Evolutionary conservation across 331 rosid genomes (phyloP).

Genomic region (Acacia concinna): DNA sequence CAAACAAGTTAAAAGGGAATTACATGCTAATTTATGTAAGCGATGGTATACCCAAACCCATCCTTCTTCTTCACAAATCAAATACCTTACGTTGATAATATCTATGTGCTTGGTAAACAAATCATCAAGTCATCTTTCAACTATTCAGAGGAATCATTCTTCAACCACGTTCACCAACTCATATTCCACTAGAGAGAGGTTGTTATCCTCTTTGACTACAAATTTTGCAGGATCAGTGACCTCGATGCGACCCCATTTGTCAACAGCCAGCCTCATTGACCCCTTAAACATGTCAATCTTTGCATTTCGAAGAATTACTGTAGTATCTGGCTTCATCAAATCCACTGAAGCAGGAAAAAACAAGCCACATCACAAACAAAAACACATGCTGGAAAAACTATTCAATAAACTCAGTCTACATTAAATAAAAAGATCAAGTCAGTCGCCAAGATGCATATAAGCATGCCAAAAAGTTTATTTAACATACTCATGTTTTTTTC

Average conservation of each 20-base stretch:
- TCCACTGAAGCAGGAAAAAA: slow-evolving; percentile 34
- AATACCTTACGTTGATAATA: slow-evolving; percentile 1
- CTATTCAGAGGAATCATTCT: slow-evolving; percentile 30
- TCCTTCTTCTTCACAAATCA: slow-evolving; percentile 29
- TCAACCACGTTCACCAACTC: slow-evolving; percentile 45
- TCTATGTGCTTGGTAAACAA: slow-evolving; percentile 10
- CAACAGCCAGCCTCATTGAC: slow-evolving; percentile 51
- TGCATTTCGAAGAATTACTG: slow-evolving; percentile 46
- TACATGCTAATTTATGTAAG: slow-evolving; percentile 20
- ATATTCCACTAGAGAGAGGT: slow-evolving; percentile 44
- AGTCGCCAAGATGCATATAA: neutral
- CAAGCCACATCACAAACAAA: neutral
- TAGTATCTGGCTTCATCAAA: slow-evolving; percentile 35
- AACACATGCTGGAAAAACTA: neutral
- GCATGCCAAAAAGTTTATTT: neutral
- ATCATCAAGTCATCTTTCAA: slow-evolving; percentile 22
- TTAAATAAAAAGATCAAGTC: neutral
- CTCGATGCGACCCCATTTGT: slow-evolving; percentile 51
- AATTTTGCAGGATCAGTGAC: slow-evolving; percentile 42
- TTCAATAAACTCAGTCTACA: neutral
- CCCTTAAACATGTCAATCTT: slow-evolving; percentile 54
- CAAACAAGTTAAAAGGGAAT: slow-evolving; percentile 31
- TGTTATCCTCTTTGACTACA: slow-evolving; percentile 45
- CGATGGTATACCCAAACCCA: slow-evolving; percentile 35
- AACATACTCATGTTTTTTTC: neutral